Conservation (phyloP, 345 rosid species). For the Ceriops decandra region DNA sequence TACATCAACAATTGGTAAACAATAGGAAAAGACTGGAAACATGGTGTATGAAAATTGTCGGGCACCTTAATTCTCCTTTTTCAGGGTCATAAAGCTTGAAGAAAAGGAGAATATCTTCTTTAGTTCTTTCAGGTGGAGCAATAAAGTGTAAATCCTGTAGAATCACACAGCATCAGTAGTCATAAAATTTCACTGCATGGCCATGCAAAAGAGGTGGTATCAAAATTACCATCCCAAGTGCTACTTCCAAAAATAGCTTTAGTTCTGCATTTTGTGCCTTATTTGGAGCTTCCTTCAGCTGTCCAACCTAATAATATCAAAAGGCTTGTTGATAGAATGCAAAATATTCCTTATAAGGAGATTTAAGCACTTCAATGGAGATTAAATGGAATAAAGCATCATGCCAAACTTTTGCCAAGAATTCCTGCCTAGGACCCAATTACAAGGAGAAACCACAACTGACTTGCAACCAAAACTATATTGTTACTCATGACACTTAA, state of each 20-base stretch:
- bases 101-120: conserved; percentile 81
- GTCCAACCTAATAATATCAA: conserved; percentile 66
- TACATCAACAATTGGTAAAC: conserved; percentile 16
- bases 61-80: conserved; percentile 74
- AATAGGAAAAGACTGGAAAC: not conserved
- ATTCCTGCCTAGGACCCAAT: not conserved
- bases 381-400: too few species aligned
- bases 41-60: not conserved
- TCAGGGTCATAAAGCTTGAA: conserved; percentile 87
- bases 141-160: conserved; percentile 68
- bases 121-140: conserved; percentile 57
- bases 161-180: not conserved
- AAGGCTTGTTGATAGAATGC: not conserved
- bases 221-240: conserved; percentile 58
- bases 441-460: not conserved
- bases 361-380: not conserved
- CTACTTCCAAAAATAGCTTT: conserved; percentile 87
- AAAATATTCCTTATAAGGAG: not conserved
- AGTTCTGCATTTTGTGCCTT: conserved; percentile 75
- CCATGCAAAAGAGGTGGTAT: not conserved
- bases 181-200: not conserved
- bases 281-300: conserved; percentile 75
- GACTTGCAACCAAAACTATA: not conserved
- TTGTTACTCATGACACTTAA: not conserved
- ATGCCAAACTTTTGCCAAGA: not conserved